Evolutionary conservation across 495 filamentous ascomycete genomes (phyloP), one percentile per base, ranked within the genome.

Genomic region (Tuber umbilicatum): DNA sequence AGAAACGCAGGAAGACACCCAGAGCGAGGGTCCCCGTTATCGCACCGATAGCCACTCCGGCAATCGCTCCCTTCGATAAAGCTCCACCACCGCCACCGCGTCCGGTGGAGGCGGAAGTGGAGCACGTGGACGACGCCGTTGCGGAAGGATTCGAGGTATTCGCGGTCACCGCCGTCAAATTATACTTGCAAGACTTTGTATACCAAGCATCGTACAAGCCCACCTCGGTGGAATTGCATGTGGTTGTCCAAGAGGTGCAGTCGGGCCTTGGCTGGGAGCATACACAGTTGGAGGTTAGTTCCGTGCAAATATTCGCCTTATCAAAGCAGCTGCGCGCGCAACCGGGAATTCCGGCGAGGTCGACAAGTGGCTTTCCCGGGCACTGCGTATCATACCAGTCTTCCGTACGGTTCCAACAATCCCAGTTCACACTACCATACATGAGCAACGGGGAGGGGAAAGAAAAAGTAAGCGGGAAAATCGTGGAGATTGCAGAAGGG

Each of bases 401-500:
- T 55, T 74, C 73, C 23, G 73, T 70, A 17, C 21, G n/a, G 37
- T 39, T 37, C 73, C 67, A 74, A 39, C 73, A 74, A 23, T 9
- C 21, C 60, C 17, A 23, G 38, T 31, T 19, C 12, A 41, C 68
- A 23, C 31, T 31, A 16, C n/a, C 16, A 35, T 38, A 37, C 27
- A 39, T n/a, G n/a, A 47, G 35, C 38, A 27, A 69, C 31, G 19
- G 23, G 41, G 45, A 19, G 37, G 12, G 35, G 37, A 35, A n/a
- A 14, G 37, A 64, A 35, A 19, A n/a, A 19, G 45, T 19, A 37
- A 69, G 71, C 19, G 19, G 38, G 60, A 31, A 39, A 17, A n/a
- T 60, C 16, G 43, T 40, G 37, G 40, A n/a, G n/a, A 60, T 5
- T 1, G 14, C 6, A 43, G 14, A 41, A n/a, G 43, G 31, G 39